Evolutionary conservation across 176 grass and related monocot genomes (phyloP).

Genomic region (Oryza punctata): DNA sequence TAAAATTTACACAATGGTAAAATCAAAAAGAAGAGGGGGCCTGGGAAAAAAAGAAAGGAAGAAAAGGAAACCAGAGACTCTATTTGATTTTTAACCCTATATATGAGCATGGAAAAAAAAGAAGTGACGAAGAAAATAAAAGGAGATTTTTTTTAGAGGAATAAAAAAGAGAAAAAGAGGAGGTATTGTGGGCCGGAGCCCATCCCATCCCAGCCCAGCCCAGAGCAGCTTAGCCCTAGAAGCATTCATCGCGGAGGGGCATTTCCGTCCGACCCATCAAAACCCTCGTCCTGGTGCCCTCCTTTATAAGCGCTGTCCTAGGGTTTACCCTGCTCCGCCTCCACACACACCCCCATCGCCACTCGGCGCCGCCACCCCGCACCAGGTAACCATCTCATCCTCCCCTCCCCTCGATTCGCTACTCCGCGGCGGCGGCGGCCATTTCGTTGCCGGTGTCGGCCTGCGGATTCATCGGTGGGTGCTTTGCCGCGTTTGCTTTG

Average conservation of each 20-base stretch:
- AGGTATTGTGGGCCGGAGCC: background rate
- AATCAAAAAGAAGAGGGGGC: too few species aligned
- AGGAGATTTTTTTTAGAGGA: too few species aligned
- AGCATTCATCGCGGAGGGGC: background rate
- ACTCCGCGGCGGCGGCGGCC: background rate
- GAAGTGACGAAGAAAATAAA: background rate
- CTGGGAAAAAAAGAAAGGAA: too few species aligned
- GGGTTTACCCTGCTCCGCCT: slow-evolving; percentile 39
- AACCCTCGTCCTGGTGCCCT: slow-evolving; percentile 14
- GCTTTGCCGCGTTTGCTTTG: background rate
- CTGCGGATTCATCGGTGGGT: background rate
- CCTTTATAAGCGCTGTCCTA: slow-evolving; percentile 37
- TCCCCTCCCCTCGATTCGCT: background rate
- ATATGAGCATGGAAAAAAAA: background rate
- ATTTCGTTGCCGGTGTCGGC: background rate
- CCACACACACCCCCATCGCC: slow-evolving; percentile 9
- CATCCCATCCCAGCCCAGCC: background rate
- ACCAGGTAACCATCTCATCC: background rate
- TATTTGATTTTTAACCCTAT: background rate
- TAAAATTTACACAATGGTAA: too few species aligned
- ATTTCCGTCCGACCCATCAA: slow-evolving; percentile 35
- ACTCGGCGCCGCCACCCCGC: background rate
- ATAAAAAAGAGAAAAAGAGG: background rate
- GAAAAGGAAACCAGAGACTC: too few species aligned
- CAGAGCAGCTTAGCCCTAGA: background rate